These are phyloP conservation scores for Dendrobium huoshanense DNA, from an alignment of 106 monocot genomes.

Conservation along the genomic window DNA sequence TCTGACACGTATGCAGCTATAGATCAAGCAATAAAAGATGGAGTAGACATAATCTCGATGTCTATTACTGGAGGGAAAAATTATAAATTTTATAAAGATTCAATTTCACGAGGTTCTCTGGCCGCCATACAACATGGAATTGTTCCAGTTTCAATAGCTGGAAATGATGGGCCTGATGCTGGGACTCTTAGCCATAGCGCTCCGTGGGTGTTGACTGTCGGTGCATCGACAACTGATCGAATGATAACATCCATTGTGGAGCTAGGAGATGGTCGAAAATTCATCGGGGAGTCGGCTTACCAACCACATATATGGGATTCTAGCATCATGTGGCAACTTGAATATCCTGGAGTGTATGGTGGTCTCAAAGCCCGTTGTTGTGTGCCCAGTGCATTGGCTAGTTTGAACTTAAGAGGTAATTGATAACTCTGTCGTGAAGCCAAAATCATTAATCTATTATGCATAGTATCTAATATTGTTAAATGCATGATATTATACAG, in stretches of 20 bases:
- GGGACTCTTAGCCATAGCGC: slow-evolving; percentile 15
- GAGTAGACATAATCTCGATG: slow-evolving; percentile 25
- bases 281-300: slow-evolving; percentile 14
- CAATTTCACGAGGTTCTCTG: slow-evolving; percentile 6
- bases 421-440: too few relatives aligned
- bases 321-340: slow-evolving; percentile 7
- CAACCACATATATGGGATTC: neutral
- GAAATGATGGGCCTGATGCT: slow-evolving; percentile 14
- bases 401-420: slow-evolving; percentile 5
- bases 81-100: neutral
- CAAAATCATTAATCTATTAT: too few relatives aligned
- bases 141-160: slow-evolving; percentile 14
- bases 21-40: slow-evolving; percentile 20
- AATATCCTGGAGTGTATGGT: neutral
- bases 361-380: neutral
- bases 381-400: neutral
- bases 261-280: slow-evolving; percentile 13
- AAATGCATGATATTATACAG: neutral
- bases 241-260: neutral
- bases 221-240: slow-evolving; percentile 22
- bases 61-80: slow-evolving; percentile 7
- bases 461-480: too few relatives aligned
- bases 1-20: slow-evolving; percentile 5
- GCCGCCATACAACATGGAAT: slow-evolving; percentile 8
- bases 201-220: slow-evolving; percentile 34